Percentiles rank a stretch among this genome's conserved stretches.
Evolutionary conservation across 805 yeast genomes (phyloP).

Genomic region (Starmerella cellae): DNA sequence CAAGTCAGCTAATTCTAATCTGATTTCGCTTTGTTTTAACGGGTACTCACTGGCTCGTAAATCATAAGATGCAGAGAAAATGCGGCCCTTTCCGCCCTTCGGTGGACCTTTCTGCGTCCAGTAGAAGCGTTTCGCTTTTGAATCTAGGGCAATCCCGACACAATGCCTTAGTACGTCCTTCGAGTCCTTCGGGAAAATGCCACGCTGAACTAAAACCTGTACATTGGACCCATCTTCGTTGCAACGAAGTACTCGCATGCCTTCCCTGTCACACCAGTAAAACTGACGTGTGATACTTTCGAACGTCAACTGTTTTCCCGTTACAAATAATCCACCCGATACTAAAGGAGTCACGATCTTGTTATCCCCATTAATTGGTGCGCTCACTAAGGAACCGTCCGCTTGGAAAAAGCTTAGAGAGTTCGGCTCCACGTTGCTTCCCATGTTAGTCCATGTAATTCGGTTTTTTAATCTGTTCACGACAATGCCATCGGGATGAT

Average conservation of each 20-base stretch:
- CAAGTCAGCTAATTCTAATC: background rate
- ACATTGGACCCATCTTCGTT: background rate
- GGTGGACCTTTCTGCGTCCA: conserved; percentile 2
- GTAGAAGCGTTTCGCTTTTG: background rate
- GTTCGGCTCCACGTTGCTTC: background rate
- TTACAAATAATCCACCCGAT: background rate
- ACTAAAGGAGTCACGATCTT: background rate
- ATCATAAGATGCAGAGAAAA: background rate
- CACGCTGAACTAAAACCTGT: background rate
- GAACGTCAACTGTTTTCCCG: background rate
- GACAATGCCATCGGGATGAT: background rate
- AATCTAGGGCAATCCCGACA: background rate
- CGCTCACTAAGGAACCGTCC: background rate
- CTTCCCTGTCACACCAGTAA: background rate
- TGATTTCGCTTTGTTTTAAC: background rate
- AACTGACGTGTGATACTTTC: background rate
- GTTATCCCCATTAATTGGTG: background rate
- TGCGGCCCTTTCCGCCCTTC: background rate
- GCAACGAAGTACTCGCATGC: background rate
- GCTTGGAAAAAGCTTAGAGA: background rate
- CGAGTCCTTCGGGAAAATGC: background rate
- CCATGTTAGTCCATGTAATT: background rate
- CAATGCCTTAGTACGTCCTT: background rate
- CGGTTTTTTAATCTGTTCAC: background rate
- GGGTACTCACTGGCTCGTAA: background rate